Conservation (phyloP, 179 eudicot species). For the Beta corolliflora region DNA sequence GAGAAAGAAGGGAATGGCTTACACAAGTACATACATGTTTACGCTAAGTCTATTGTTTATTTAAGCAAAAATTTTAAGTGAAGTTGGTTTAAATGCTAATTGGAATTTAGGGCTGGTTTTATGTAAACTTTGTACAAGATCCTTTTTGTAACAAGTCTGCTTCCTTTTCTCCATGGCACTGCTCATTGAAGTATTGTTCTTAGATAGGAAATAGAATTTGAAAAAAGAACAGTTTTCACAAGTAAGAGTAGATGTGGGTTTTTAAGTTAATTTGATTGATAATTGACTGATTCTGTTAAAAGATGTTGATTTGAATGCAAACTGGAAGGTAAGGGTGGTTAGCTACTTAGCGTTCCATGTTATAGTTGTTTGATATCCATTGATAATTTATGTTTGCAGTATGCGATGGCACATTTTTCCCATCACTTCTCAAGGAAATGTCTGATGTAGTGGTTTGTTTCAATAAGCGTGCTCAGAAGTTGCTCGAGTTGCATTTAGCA, state of each 20-base stretch:
- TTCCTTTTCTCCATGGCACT: neutral
- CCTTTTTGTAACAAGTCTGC: neutral
- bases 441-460: slow-evolving; percentile 80
- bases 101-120: neutral
- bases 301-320: neutral
- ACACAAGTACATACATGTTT: too few species aligned
- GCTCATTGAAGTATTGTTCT: neutral
- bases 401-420: slow-evolving; percentile 92
- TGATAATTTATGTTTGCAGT: slow-evolving; percentile 44
- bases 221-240: too few species aligned
- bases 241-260: too few species aligned
- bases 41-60: too few species aligned
- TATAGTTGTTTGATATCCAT: too few species aligned
- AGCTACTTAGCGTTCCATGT: too few species aligned
- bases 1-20: neutral
- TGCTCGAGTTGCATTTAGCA: slow-evolving; percentile 78
- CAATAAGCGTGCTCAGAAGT: slow-evolving; percentile 73
- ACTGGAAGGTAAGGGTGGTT: neutral
- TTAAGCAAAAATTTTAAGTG: too few species aligned
- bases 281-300: neutral
- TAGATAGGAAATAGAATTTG: too few species aligned
- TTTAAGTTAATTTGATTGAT: too few species aligned
- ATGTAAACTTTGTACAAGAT: neutral
- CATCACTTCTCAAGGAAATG: slow-evolving; percentile 86
- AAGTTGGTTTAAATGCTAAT: neutral